Evolutionary conservation across 345 rosid genomes (phyloP), one percentile per base, ranked within the genome.

Genomic region (Populus ilicifolia): DNA sequence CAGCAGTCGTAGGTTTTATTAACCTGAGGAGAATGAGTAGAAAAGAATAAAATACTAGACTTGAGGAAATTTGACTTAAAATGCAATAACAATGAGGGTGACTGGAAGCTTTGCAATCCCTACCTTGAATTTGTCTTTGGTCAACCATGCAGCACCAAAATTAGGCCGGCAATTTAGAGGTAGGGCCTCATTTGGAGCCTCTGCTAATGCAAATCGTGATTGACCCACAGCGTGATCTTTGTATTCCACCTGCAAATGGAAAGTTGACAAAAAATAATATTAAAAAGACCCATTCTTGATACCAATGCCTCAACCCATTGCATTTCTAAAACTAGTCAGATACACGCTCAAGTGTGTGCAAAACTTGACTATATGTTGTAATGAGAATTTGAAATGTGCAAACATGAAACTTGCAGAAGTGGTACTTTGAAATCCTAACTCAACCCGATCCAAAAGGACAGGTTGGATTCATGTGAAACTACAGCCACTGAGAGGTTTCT

Each of bases 1-100:
- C 97, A 95, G 89, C 97, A 93, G 79, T 90, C 92, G 71, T 93
- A 95, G 76, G 99, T 95, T 83, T 89, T 84, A 79, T 95, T 95
- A 38, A 95, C 92, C 98, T 93, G 85, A 23, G 79, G 84, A 74
- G 62, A 62, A 64, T 30, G 5, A 36, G 20, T 62, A 80, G 8
- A 11, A 70, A 18, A 35, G 5, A 64, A 61, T 67, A 52, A 61
- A 25, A 59, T 61, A 33, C 54, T 27, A 38, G 56, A 35, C 29
- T 41, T 27, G 69, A 44, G 63, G 25, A 35, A 30, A 38, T 27
- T 56, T 48, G 76, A 54, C 12, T 33, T 36, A 14, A 69, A 46
- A 69, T 48, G 48, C 27, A 23, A 21, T n/a, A 30, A 65, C 66
- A 54, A 39, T 1, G 25, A 67, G 74, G 44, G 27, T 18, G 52